Percentiles rank a stretch among this genome's conserved stretches.
phyloP scores from a whole-genome alignment of 192 early-diverging fungal species.

The Rhizoclosmatium globosum region DNA sequence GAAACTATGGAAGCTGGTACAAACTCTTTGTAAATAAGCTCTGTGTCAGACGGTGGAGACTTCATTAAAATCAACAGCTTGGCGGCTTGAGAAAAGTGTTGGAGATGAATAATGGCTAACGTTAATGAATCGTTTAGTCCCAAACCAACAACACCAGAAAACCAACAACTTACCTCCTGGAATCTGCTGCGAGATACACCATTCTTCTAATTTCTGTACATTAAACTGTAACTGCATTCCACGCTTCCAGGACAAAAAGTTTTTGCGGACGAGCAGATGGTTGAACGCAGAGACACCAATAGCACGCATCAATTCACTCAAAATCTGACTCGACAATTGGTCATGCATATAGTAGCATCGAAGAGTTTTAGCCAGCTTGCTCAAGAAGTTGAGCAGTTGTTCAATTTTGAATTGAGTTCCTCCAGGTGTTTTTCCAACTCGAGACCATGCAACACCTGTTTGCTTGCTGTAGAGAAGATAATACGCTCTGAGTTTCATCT shows the following conservation, averaged over 20 bases:
- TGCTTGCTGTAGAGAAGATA: slow-evolving; percentile 68
- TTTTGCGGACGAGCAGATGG: slow-evolving; percentile 96
- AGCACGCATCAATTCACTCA: slow-evolving; percentile 92
- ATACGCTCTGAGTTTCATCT: slow-evolving; percentile 77
- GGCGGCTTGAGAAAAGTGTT: slow-evolving; percentile 94
- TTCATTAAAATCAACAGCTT: slow-evolving; percentile 97
- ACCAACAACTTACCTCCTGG: slow-evolving; percentile 70
- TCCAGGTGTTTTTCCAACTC: slow-evolving; percentile 80
- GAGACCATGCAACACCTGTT: slow-evolving; percentile 86
- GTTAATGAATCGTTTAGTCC: slow-evolving; percentile 1
- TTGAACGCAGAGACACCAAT: slow-evolving; percentile 97
- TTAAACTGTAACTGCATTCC: slow-evolving; percentile 99
- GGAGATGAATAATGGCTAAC: slow-evolving; percentile 78
- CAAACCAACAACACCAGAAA: neutral
- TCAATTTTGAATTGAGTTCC: slow-evolving; percentile 92
- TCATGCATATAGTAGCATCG: slow-evolving; percentile 96
- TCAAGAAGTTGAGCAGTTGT: slow-evolving; percentile 92
- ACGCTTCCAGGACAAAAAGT: slow-evolving; percentile 99
- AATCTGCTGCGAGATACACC: slow-evolving; percentile 96
- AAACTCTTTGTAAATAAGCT: slow-evolving; percentile 95
- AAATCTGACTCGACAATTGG: slow-evolving; percentile 88
- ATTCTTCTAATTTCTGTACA: slow-evolving; percentile 94
- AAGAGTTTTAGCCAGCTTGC: slow-evolving; percentile 93
- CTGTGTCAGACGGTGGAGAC: slow-evolving; percentile 86
- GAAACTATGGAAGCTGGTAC: neutral